Base-by-base conservation (phyloP, 768 basidiomycete species). In the Cystobasidium tubakii region DNA sequence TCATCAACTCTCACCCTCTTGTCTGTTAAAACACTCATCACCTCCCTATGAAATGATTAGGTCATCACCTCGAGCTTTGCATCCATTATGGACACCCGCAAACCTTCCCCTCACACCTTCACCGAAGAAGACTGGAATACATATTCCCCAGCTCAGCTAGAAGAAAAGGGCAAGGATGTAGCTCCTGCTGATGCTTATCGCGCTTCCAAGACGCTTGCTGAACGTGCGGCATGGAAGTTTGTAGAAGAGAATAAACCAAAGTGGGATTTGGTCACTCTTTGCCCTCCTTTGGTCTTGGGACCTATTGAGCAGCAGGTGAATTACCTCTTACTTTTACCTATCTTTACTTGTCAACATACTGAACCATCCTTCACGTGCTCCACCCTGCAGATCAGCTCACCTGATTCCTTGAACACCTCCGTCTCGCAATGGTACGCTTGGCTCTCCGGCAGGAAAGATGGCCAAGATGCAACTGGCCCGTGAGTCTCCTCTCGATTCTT, bases 31-130 rank as follows among this genome's bases (percentile, higher is more conserved):
- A n/a, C n/a, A n/a, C n/a, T n/a, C n/a, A n/a, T n/a, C n/a, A n/a
- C n/a, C n/a, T n/a, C n/a, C n/a, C n/a, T n/a, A n/a, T n/a, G n/a
- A n/a, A n/a, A n/a, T n/a, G 21, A n/a, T 54, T 25, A 72, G 50
- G 79, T 78, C 23, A 73, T 76, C 55, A 79, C 79, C 4, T 74
- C 72, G 23, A 73, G 64, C 7, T 76, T 77, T 54, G 79, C 77
- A 0, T 76, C 79, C 1, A 74, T 77, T 25, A 19, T 65, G 36
- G 63, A 65, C 23, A 9, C 63, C 12, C 31, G 63, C 31, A 65
- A n/a, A 39, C 25, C 25, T 6, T 12, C 63, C 31, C 36, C 43
- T 2, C 17, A 19, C 13, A 65, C 31, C 23, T 65, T 65, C 34
- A 36, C 63, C 7, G 63, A 65, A 36, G 39, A 39, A 43, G 63